Evolutionary conservation across 2,329 filamentous ascomycete genomes (phyloP).

Genomic region (Rugonectria rugulosa): DNA sequence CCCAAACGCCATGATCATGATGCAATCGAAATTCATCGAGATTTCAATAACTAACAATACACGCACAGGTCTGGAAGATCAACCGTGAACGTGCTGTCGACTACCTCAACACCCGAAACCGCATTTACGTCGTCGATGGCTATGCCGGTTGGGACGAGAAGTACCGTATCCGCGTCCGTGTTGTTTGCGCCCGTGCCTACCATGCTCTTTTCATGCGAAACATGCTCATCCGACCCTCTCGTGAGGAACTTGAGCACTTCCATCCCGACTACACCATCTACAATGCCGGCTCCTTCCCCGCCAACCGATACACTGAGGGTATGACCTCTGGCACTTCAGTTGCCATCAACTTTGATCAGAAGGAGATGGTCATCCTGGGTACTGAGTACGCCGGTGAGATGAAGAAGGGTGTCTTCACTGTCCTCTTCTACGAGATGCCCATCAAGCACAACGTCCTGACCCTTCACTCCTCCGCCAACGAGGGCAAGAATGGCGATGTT

Average conservation of each 20-base stretch:
- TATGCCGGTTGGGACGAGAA: constrained; percentile 98
- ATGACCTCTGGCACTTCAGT: constrained; percentile 99
- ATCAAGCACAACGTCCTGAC: constrained; percentile 99
- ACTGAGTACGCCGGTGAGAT: constrained; percentile 89
- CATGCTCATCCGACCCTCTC: constrained; percentile 96
- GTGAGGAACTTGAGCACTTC: constrained; percentile 95
- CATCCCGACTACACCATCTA: constrained; percentile 99
- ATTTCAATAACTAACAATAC: constrained; percentile 34
- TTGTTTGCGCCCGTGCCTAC: constrained; percentile 98
- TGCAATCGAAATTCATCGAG: not conserved
- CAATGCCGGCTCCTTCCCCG: constrained; percentile 98
- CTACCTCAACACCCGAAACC: constrained; percentile 98
- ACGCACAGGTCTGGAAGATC: constrained; percentile 91
- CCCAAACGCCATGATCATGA: constrained; percentile 5
- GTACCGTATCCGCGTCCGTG: constrained; percentile 96
- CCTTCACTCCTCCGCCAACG: constrained; percentile 97
- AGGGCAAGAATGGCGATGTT: constrained; percentile 93
- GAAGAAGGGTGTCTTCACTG: constrained; percentile 98
- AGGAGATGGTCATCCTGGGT: constrained; percentile 99
- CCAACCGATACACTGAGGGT: constrained; percentile 96
- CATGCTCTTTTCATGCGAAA: constrained; percentile 99
- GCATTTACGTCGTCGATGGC: constrained; percentile 98
- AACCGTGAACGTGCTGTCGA: constrained; percentile 98
- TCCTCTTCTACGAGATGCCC: constrained; percentile 99
- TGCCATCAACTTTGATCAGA: constrained; percentile 98